Conservation (phyloP, 1,284 basidiomycete species). For the Ceratobasidium sp. region DNA sequence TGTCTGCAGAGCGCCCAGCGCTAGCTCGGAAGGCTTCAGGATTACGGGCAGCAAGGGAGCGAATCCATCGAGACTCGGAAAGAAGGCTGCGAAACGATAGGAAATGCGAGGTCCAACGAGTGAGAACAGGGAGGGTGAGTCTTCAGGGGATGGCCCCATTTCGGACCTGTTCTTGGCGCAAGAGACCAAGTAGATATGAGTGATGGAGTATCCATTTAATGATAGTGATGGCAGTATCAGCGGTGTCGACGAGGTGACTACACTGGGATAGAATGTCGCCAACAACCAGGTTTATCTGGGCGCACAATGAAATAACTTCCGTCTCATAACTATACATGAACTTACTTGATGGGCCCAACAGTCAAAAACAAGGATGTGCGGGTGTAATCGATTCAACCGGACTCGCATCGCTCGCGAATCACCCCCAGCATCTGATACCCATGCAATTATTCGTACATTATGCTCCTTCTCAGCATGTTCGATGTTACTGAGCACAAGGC, state of each 20-base stretch:
- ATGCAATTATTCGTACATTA: conserved; percentile 16
- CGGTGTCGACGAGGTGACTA: neutral
- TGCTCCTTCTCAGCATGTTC: conserved; percentile 2
- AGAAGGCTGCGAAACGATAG: neutral
- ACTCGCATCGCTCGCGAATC: conserved; percentile 57
- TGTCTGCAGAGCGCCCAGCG: neutral
- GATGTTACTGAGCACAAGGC: conserved; percentile 1
- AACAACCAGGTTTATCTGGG: conserved; percentile 6
- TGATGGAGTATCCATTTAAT: conserved; percentile 6
- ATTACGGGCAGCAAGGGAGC: neutral
- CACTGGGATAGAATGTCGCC: neutral
- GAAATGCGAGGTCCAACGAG: conserved; percentile 19
- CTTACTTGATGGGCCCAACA: conserved; percentile 62
- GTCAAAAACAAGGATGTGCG: conserved; percentile 57
- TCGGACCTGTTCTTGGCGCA: neutral
- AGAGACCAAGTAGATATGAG: conserved; percentile 5
- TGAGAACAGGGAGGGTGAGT: neutral
- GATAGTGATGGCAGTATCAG: neutral
- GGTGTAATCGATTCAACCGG: conserved; percentile 51
- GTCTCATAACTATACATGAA: neutral
- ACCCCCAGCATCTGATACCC: conserved; percentile 58
- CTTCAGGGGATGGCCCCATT: neutral
- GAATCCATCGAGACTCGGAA: neutral
- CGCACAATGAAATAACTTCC: neutral
- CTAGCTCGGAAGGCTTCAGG: neutral